Conservation (phyloP, 2,329 filamentous ascomycete species). For the Clathrospora elynae region DNA sequence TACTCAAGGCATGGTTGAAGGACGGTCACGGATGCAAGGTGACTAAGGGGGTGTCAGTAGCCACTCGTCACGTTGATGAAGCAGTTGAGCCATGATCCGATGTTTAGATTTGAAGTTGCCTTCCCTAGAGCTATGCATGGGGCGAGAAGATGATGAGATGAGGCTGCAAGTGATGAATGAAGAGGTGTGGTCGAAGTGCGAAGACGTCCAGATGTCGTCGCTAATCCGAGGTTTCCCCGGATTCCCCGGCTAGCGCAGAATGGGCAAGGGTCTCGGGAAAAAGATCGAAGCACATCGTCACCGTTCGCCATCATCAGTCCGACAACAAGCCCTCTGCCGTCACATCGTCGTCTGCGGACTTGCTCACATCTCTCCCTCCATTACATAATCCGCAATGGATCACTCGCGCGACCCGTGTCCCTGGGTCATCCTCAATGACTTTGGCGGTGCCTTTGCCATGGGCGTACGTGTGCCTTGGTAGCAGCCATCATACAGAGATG, state of each 20-base stretch:
- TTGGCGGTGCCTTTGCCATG: slow-evolving; percentile 96
- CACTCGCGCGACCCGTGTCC: slow-evolving; percentile 96
- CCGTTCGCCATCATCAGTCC: slow-evolving; percentile 22
- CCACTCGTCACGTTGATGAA: too few relatives aligned
- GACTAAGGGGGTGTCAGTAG: too few relatives aligned
- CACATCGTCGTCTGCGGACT: slow-evolving; percentile 13
- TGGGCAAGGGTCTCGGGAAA: slow-evolving; percentile 24
- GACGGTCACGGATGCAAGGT: too few relatives aligned
- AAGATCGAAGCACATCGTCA: slow-evolving; percentile 42
- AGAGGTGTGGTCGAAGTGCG: not conserved
- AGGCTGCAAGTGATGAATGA: too few relatives aligned
- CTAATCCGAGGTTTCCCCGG: slow-evolving; percentile 27
- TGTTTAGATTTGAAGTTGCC: too few relatives aligned
- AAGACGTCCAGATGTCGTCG: slow-evolving; percentile 6
- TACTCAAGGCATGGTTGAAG: too few relatives aligned
- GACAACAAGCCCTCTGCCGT: slow-evolving; percentile 21
- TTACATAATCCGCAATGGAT: slow-evolving; percentile 67
- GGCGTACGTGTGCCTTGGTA: slow-evolving; percentile 67
- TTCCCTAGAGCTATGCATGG: too few relatives aligned
- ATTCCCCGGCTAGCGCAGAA: slow-evolving; percentile 26
- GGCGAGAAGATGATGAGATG: too few relatives aligned
- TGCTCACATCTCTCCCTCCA: not conserved
- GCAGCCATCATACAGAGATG: slow-evolving; percentile 14
- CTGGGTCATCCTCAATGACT: slow-evolving; percentile 95
- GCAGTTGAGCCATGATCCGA: too few relatives aligned